These are phyloP conservation scores for Zygnema cylindricum DNA, from an alignment of 139 green algal genomes.

Conservation along the genomic window DNA sequence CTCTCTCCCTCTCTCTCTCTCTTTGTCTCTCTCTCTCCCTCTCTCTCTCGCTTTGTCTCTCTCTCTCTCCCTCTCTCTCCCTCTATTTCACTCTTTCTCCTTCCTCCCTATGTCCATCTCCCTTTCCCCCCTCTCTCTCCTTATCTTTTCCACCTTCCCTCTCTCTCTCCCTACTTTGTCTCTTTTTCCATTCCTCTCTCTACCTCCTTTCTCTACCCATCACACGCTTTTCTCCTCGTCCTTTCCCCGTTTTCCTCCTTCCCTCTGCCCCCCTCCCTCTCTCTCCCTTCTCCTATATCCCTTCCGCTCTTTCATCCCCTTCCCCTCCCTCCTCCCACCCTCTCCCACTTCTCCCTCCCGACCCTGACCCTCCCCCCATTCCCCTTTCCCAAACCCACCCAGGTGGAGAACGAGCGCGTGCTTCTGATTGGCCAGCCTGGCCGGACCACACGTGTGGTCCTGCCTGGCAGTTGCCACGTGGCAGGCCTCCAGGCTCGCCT, in stretches of 20 bases:
- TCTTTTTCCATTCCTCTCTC: not conserved
- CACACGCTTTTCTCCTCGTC: not conserved
- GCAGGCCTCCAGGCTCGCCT: no score
- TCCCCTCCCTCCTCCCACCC: not conserved
- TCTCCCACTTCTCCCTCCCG: not conserved
- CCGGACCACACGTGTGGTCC: no score
- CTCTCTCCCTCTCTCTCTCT: not conserved
- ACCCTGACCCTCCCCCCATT: no score
- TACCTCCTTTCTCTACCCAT: not conserved
- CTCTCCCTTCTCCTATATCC: no score
- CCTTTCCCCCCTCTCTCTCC: not conserved
- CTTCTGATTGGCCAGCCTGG: no score
- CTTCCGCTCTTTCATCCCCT: no score
- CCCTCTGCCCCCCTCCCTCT: not conserved
- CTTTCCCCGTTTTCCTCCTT: not conserved
- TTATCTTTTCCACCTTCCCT: not conserved
- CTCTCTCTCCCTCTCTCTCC: not conserved
- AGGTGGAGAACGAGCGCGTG: no score
- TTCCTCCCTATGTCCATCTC: not conserved
- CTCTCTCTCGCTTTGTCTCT: not conserved
- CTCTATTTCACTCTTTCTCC: not conserved
- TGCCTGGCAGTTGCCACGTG: no score
- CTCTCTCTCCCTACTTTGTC: not conserved
- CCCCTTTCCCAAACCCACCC: no score
- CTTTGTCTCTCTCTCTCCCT: not conserved